Base-by-base conservation (phyloP, 192 early-diverging fungal species). In the Gaertneriomyces sp. region DNA sequence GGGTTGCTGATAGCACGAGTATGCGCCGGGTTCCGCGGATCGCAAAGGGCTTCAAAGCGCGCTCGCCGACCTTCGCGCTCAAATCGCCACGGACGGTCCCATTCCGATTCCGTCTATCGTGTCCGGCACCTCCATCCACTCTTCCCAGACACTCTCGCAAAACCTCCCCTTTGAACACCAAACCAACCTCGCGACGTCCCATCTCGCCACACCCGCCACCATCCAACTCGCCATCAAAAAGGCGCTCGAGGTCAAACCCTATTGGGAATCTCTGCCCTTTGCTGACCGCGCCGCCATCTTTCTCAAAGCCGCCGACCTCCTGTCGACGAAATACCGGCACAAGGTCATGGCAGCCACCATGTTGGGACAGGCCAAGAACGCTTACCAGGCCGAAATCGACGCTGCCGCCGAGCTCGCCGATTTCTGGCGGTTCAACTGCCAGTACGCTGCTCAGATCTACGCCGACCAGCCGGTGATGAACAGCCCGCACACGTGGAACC, bases 321-420 rank as follows among this genome's bases (percentile, higher is more conserved):
- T 93, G 7, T 60, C 91, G 17, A 78, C 73, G 70, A 98, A 98
- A 79, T 93, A 98, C 82, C 85, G 93, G 71, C 93, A 91, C 65
- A 43, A 67, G 44, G 60, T 78, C 14, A 69, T 70, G 61, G 96
- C 96, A 12, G 91, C 94, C 42, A 93, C 96, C 60, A 96, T 98
- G 94, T 79, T 98, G 45, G 96, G 96, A 45, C 96, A 98, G 78
- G 92, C 92, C 33, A 98, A 98, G 84, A 98, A 96, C 74, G 89
- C 85, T 55, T 98, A 94, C 93, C 94, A 98, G 84, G 96, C 96
- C 6, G 96, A 98, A 79, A 98, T 98, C 66, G 96, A 98, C 74
- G 87, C 94, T n/a, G 93, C 91, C 16, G 92, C 93, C 17, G 96
- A 98, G 77, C 80, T 95, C 16, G 85, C 79, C 38, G 96, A 98